Evolutionary conservation across 805 yeast species (phyloP).

Genomic region (Ogataea pini): DNA sequence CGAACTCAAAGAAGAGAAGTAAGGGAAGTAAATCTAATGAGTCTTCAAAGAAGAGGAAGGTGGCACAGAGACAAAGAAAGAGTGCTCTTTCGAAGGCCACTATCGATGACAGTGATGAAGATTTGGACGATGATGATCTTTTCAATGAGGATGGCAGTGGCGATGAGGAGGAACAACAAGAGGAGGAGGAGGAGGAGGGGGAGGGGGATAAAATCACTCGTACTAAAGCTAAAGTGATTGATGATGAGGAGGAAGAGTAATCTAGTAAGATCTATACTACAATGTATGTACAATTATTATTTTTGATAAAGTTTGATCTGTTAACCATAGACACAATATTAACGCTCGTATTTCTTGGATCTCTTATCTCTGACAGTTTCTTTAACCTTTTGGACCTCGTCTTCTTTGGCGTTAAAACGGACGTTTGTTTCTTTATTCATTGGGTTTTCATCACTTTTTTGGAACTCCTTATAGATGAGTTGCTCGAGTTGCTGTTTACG

Average conservation of each 20-base stretch:
- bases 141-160: conserved; percentile 18
- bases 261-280: background rate
- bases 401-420: conserved; percentile 61
- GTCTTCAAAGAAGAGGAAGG: conserved; percentile 3
- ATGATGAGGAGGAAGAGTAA: conserved; percentile 27
- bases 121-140: conserved; percentile 23
- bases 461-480: conserved; percentile 74
- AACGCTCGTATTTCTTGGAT: conserved; percentile 35
- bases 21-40: conserved; percentile 9
- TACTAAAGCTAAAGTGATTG: conserved; percentile 22
- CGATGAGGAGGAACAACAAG: conserved; percentile 11
- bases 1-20: conserved; percentile 18
- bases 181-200: conserved; percentile 4
- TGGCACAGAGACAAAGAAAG: conserved; percentile 21
- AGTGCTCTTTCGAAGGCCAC: conserved; percentile 29
- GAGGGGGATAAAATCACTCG: conserved; percentile 14
- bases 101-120: conserved; percentile 37
- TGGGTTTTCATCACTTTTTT: conserved; percentile 78
- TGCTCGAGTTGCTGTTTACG: conserved; percentile 78
- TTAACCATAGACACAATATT: background rate
- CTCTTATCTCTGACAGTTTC: conserved; percentile 32
- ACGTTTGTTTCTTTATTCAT: conserved; percentile 75
- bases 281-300: conserved; percentile 9
- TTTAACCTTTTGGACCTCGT: conserved; percentile 44
- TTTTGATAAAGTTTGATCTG: too few species aligned